phyloP scores from a whole-genome alignment of 202 grass and related monocot species.

The Alloteropsis angusta region DNA sequence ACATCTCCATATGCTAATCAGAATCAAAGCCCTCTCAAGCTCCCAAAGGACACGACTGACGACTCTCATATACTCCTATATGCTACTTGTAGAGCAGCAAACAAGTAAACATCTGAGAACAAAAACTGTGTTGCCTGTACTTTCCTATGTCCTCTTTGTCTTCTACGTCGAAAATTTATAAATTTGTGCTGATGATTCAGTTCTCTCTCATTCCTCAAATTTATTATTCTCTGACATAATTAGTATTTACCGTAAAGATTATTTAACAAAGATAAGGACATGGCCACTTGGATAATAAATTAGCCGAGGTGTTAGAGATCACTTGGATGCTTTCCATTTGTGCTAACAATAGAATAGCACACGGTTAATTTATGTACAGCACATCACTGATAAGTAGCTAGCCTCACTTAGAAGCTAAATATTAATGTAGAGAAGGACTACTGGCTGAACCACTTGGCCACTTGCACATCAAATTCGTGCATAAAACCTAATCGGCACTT shows the following conservation, averaged over 20 bases:
- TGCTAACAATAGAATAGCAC: slow-evolving; percentile 11
- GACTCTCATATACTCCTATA: no score
- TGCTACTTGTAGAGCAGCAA: neutral
- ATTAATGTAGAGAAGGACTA: slow-evolving; percentile 10
- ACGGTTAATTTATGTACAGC: neutral
- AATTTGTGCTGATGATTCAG: neutral
- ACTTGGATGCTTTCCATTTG: slow-evolving; percentile 17
- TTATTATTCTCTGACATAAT: neutral
- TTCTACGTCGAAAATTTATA: neutral
- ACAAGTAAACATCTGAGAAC: neutral
- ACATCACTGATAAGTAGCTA: neutral
- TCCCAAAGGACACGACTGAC: neutral
- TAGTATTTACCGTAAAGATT: neutral
- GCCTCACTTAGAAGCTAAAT: slow-evolving; percentile 12
- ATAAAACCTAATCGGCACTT: slow-evolving; percentile 40
- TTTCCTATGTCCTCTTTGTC: neutral
- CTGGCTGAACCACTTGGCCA: slow-evolving; percentile 26
- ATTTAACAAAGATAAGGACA: neutral
- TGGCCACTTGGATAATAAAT: no score
- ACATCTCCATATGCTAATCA: slow-evolving; percentile 31
- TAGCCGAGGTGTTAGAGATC: no score
- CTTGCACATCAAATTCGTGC: slow-evolving; percentile 24
- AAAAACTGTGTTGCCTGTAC: neutral
- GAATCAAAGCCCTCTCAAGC: neutral
- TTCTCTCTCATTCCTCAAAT: neutral